Percentiles rank a stretch among this genome's conserved stretches.
phyloP scores from a whole-genome alignment of 2,329 filamentous ascomycete genomes.

The Lanzia echinophila region DNA sequence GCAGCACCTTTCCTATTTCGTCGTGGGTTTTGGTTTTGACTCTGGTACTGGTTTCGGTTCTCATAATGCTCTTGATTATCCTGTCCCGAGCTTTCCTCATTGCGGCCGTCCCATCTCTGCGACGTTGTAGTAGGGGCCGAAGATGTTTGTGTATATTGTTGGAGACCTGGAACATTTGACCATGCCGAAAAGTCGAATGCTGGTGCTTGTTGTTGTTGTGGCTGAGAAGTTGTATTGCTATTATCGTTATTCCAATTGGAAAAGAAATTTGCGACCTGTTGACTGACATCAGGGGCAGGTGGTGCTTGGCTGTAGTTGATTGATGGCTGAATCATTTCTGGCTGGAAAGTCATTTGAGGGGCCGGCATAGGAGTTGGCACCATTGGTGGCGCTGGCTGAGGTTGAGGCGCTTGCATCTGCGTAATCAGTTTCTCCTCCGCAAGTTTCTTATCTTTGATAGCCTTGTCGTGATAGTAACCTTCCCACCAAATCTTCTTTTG shows the following conservation, averaged over 20 bases:
- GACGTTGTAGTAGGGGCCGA: neutral
- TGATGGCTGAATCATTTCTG: constrained; percentile 12
- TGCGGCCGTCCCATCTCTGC: constrained; percentile 16
- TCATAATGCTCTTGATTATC: neutral
- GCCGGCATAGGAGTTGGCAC: constrained; percentile 13
- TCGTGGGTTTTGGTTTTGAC: no score
- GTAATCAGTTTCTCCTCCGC: constrained; percentile 27
- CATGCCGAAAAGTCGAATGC: constrained; percentile 21
- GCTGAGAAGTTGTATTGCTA: neutral
- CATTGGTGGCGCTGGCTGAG: constrained; percentile 21
- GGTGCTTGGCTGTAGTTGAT: constrained; percentile 7
- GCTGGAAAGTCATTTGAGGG: constrained; percentile 14
- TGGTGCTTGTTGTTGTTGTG: constrained; percentile 2
- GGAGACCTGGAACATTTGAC: constrained; percentile 5
- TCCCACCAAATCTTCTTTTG: constrained; percentile 47
- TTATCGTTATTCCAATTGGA: constrained; percentile 22
- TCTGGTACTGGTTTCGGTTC: constrained; percentile 4
- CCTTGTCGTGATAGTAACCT: constrained; percentile 37
- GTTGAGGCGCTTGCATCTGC: constrained; percentile 19
- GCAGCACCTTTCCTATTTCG: neutral
- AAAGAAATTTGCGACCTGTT: constrained; percentile 25
- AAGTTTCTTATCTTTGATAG: constrained; percentile 34
- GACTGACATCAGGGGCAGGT: constrained; percentile 17
- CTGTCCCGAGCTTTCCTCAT: constrained; percentile 13
- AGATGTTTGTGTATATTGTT: constrained; percentile 1